These are phyloP conservation scores for Paecilomyces sp. DNA, from an alignment of 2,329 filamentous ascomycete species.

Conservation along the genomic window DNA sequence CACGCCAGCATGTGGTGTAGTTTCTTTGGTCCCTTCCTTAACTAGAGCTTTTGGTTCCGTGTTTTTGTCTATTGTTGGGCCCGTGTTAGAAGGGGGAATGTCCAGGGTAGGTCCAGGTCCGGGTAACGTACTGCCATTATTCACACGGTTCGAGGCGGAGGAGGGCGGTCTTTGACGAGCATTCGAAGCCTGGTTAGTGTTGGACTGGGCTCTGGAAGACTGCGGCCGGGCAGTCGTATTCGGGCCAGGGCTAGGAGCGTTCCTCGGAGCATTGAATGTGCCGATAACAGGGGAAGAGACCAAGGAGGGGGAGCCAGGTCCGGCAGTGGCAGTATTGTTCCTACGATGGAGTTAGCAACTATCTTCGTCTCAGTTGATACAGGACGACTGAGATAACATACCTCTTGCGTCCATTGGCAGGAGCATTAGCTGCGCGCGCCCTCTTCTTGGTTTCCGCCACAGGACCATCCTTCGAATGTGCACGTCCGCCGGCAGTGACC, in stretches of 20 bases:
- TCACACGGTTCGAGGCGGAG: slow-evolving; percentile 52
- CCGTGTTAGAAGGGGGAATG: slow-evolving; percentile 15
- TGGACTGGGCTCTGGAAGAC: slow-evolving; percentile 67
- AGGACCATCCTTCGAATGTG: slow-evolving; percentile 57
- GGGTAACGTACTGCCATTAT: slow-evolving; percentile 44
- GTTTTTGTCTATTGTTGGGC: slow-evolving; percentile 21
- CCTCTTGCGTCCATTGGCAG: slow-evolving; percentile 63
- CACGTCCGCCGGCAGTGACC: slow-evolving; percentile 23
- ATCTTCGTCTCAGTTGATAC: background rate
- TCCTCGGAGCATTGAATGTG: slow-evolving; percentile 55
- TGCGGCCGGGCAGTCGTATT: slow-evolving; percentile 52
- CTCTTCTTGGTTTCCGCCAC: slow-evolving; percentile 64
- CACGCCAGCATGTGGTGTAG: slow-evolving; percentile 24
- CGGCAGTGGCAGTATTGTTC: slow-evolving; percentile 42
- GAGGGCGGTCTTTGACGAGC: slow-evolving; percentile 54
- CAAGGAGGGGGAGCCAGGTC: slow-evolving; percentile 59
- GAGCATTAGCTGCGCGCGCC: slow-evolving; percentile 64
- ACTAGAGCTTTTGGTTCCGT: slow-evolving; percentile 48
- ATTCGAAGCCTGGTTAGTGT: slow-evolving; percentile 56
- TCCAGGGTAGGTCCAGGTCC: slow-evolving; percentile 22
- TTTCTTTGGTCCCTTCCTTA: slow-evolving; percentile 38
- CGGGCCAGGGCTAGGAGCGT: slow-evolving; percentile 55
- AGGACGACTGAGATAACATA: slow-evolving; percentile 34
- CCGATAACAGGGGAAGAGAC: slow-evolving; percentile 70
- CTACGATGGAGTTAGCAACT: slow-evolving; percentile 17